Evolutionary conservation across 345 rosid species (phyloP), one percentile per base, ranked within the genome.

Genomic region (Fremontodendron californicum): DNA sequence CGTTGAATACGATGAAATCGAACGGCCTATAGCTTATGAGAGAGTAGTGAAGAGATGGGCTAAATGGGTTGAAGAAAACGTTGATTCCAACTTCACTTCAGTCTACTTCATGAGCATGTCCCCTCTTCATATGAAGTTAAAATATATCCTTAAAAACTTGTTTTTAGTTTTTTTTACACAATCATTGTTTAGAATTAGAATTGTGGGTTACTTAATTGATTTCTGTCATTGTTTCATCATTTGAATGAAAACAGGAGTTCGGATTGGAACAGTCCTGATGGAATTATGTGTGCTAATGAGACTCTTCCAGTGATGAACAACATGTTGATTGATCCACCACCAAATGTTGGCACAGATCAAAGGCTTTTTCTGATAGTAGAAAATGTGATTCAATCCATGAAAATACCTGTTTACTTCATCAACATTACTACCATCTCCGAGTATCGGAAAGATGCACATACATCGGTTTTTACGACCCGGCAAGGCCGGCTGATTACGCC

Each of bases 381-480:
- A 71, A 88, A 87, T 42, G 87, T 85, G 66, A 93, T 86, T 1
- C 82, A 70, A 19, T 81, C 87, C 3, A 83, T 88, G 84, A 86
- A 84, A 76, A 27, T 83, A 37, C 84, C 83, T 0, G 83, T 89
- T 1, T 80, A 79, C 57, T 89, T 92, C 71, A 76, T 93, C 79
- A 84, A 95, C 77, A 83, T 93, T 51, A 93, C 96, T 6, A 80
- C 55, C 1, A 82, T 95, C 11, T 93, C 99, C 0, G 96, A 90
- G 78, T 90, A 87, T 68, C 81, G 99, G 42, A 95, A 95, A 81
- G 99, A 93, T 79, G 97, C 87, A 11, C 99, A 95, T 75, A 84
- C 91, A 12, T 87, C 98, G 0, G 78, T 93, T 9, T 78, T 92
- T 75, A 83, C 85, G 0, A 80, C 86, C 10, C 48, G 74, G 1